Evolutionary conservation across 2,329 filamentous ascomycete genomes (phyloP).

Genomic region (Colletotrichum kahawae): DNA sequence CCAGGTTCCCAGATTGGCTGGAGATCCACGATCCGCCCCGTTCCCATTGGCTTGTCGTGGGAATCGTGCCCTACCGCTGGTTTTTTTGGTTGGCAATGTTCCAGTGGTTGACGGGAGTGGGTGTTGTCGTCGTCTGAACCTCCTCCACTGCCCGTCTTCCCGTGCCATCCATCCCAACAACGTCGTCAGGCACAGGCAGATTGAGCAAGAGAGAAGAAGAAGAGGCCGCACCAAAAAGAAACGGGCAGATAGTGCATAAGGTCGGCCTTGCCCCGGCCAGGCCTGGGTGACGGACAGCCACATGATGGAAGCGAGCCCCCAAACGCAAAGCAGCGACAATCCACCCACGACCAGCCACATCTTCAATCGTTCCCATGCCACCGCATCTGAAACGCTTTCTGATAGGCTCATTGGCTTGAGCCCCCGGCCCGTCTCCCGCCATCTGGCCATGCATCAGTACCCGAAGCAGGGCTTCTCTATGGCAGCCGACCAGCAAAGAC

Average conservation of each 20-base stretch:
- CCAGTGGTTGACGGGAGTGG: not conserved
- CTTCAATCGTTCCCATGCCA: not conserved
- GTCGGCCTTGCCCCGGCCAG: not conserved
- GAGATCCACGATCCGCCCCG: not conserved
- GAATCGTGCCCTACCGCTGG: not conserved
- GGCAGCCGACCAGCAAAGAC: not conserved
- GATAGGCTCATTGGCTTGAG: not conserved
- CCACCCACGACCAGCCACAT: slow-evolving; percentile 10
- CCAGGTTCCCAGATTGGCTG: not conserved
- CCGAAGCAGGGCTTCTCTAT: not conserved
- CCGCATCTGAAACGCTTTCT: not conserved
- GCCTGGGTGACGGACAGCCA: not conserved
- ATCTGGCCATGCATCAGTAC: slow-evolving; percentile 17
- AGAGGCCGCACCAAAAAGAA: not conserved
- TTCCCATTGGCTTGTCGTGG: not conserved
- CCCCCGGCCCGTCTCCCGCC: not conserved
- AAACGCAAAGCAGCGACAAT: not conserved
- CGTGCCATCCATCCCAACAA: not conserved
- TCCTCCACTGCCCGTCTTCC: not conserved
- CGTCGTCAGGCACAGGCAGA: not conserved
- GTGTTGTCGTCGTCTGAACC: not conserved
- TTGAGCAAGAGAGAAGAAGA: not conserved
- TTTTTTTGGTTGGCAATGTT: not conserved
- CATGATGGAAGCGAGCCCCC: not conserved
- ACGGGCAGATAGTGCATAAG: not conserved